Evolutionary conservation across 768 basidiomycete species (phyloP), one percentile per base, ranked within the genome.

Genomic region (Mycena haematopus): DNA sequence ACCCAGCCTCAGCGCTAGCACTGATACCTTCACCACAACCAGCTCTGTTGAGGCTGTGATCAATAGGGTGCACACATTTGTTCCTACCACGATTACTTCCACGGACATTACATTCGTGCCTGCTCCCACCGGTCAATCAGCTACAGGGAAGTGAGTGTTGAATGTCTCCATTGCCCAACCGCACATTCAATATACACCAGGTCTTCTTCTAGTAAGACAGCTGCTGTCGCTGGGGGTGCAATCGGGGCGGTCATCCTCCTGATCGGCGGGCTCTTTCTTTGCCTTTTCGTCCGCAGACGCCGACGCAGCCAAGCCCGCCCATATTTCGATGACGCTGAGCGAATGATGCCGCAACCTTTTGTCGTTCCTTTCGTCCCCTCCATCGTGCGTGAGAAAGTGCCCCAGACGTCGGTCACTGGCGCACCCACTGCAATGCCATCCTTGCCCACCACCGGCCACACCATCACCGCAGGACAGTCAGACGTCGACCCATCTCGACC

Each of bases 281-380:
- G 58, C 49, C 42, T 68, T 27, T 68, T 68, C 59, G 19, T 66
- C 22, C 67, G 65, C 52, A 61, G 45, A 56, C 64, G 65, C 22
- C 53, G 62, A 7, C 65, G 55, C 27, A 63, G 22, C 47, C 55
- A 67, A 31, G 66, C 66, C n/a, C n/a, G n/a, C 6, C 66, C 64
- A 38, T 67, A 44, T 52, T n/a, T 61, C 25, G 62, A 64, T 47
- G 66, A 67, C 49, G 56, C 38, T 19, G 65, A 59, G 46, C 58
- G 54, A 22, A 25, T 49, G 31, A 50, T 60, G 45, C n/a, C 62
- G 29, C n/a, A n/a, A n/a, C n/a, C n/a, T n/a, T n/a, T n/a, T n/a
- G n/a, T n/a, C n/a, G n/a, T n/a, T n/a, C n/a, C n/a, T n/a, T n/a
- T n/a, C n/a, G n/a, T n/a, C n/a, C n/a, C n/a, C n/a, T n/a, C n/a